Base-by-base conservation (phyloP, 2,329 filamentous ascomycete species). In the Pleurostoma richardsiae region DNA sequence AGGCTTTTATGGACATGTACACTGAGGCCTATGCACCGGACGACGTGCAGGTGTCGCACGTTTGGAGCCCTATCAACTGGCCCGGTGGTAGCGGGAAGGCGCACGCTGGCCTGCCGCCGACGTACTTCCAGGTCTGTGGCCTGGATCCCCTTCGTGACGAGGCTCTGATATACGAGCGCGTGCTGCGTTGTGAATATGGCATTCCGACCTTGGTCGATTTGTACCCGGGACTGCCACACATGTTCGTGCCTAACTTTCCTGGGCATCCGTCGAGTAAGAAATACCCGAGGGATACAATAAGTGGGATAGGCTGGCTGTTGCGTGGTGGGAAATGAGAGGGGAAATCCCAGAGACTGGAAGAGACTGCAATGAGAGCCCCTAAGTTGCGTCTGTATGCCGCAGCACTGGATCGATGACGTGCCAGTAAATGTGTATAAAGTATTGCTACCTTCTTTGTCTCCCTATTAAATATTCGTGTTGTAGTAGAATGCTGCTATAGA, bases 61-160 rank as follows among this genome's bases (percentile, higher is more conserved):
- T 36, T 8, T 36, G 33, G 33, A 36, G 33, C n/a, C 33, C 33
- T 36, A 8, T 36, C n/a, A 36, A 45, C n/a, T 29, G 10, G 27
- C 28, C 39, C 7, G 30, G 29, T 2, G 45, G 45, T 7, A 19
- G 19, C 19, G 19, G 19, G 19, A 19, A 19, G 19, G 19, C 19
- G 19, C 60, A 67, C 43, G 44, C 51, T 8, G 61, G 51, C 3
- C 57, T 77, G 29, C 74, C 74, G 5, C 64, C 63, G 2, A 66
- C 70, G 1, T 79, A 76, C 54, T 59, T 80, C 1, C 73, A 77
- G 54, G 62, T 77, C 1, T 70, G 65, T 50, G 76, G 74, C n/a
- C 48, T 73, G 48, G 77, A 80, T 54, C 69, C 69, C 1, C 52
- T 74, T 3, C 60, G 77, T 3, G 77, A 80, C 48, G 76, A 79